Evolutionary conservation across 1,284 basidiomycete species (phyloP).

Genomic region (Cutaneotrichosporon cavernicola): DNA sequence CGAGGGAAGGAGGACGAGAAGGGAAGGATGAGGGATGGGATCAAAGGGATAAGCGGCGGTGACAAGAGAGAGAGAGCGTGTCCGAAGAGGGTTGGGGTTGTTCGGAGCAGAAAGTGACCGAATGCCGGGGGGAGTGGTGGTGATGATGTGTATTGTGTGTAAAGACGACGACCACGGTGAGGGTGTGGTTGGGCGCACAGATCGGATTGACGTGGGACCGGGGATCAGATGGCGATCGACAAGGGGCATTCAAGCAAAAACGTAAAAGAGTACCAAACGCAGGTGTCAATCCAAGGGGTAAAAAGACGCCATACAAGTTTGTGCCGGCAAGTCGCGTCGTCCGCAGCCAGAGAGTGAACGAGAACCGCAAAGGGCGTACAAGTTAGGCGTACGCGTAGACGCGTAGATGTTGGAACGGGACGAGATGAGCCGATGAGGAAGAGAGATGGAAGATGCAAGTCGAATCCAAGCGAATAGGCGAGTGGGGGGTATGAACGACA

Average conservation of each 20-base stretch:
- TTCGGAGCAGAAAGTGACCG: background rate
- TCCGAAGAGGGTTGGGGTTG: too few relatives aligned
- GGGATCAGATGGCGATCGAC: background rate
- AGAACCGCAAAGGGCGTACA: background rate
- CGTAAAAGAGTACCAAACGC: background rate
- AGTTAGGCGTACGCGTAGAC: background rate
- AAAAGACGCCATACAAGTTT: background rate
- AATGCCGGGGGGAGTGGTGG: background rate
- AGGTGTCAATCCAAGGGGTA: background rate
- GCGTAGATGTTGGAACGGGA: background rate
- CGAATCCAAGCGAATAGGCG: background rate
- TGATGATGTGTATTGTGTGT: conserved; percentile 10
- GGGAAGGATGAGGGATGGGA: background rate
- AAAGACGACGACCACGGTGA: conserved; percentile 1
- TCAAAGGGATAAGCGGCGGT: background rate
- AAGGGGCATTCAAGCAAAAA: background rate
- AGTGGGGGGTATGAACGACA: background rate
- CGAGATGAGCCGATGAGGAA: too few relatives aligned
- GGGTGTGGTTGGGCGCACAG: background rate
- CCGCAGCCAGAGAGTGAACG: background rate
- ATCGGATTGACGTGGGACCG: conserved; percentile 2
- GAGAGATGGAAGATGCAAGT: background rate
- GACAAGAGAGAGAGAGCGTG: background rate
- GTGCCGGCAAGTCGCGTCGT: background rate
- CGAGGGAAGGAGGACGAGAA: background rate